phyloP scores from a whole-genome alignment of 2,329 filamentous ascomycete genomes.

The Exophiala sp. region DNA sequence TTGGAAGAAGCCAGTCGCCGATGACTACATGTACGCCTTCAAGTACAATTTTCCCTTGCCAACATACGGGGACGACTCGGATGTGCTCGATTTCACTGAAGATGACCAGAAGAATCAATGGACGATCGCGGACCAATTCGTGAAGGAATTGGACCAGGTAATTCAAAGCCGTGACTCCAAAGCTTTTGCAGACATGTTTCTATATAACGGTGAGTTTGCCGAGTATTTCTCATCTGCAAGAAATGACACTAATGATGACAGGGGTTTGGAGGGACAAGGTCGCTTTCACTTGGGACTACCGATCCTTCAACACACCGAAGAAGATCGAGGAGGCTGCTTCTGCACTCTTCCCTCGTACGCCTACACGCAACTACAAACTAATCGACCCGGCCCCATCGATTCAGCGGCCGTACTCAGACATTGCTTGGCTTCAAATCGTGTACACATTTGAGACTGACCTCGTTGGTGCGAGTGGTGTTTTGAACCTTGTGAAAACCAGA shows the following conservation, averaged over 20 bases:
- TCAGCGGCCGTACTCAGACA: slow-evolving; percentile 8
- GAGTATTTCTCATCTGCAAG: background rate
- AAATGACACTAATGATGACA: background rate
- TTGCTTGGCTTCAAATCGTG: slow-evolving; percentile 34
- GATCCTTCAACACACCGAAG: slow-evolving; percentile 10
- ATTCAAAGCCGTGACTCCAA: slow-evolving; percentile 10
- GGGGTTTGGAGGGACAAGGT: slow-evolving; percentile 11
- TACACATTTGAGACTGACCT: slow-evolving; percentile 6
- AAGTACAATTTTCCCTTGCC: slow-evolving; percentile 13
- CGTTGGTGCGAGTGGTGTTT: slow-evolving; percentile 5
- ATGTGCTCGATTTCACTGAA: slow-evolving; percentile 9
- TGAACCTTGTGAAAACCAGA: slow-evolving; percentile 9
- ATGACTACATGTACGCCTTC: slow-evolving; percentile 12
- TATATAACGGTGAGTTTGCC: slow-evolving; percentile 1
- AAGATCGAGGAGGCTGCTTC: slow-evolving; percentile 5
- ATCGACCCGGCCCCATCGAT: slow-evolving; percentile 11
- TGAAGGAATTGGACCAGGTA: slow-evolving; percentile 5
- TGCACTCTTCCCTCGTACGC: slow-evolving; percentile 8
- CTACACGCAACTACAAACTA: slow-evolving; percentile 9
- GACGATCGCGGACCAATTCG: background rate
- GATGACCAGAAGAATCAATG: background rate
- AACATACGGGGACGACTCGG: background rate
- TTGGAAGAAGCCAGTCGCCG: slow-evolving; percentile 4
- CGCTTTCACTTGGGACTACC: slow-evolving; percentile 12
- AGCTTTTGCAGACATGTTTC: slow-evolving; percentile 7